A percentile compares a stretch with the other conserved stretches of the same genome.
Evolutionary conservation across 2,329 filamentous ascomycete species (phyloP).

Genomic region (Xylaria sp.): DNA sequence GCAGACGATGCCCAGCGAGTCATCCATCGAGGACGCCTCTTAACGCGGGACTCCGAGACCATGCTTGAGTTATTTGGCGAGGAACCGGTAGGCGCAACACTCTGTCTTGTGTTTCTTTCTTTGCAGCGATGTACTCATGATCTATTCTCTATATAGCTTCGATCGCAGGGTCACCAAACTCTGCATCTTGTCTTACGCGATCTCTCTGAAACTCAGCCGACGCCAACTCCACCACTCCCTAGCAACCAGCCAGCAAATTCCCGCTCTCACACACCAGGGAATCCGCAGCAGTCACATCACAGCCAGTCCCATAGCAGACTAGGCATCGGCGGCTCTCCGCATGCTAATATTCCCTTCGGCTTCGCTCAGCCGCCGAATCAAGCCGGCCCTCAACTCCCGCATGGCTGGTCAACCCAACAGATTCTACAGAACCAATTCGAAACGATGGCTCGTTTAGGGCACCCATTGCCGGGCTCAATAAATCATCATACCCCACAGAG

Average conservation of each 20-base stretch:
- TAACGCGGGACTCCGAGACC: slow-evolving; percentile 60
- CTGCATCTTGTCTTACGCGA: slow-evolving; percentile 45
- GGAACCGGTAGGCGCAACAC: slow-evolving; percentile 51
- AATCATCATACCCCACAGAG: slow-evolving; percentile 50
- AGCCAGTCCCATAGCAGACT: slow-evolving; percentile 23
- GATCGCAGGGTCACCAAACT: slow-evolving; percentile 37
- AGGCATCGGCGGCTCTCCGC: slow-evolving; percentile 17
- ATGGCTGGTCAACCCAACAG: slow-evolving; percentile 32
- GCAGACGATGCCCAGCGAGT: slow-evolving; percentile 62
- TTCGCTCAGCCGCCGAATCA: slow-evolving; percentile 26
- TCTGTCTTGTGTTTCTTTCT: too few species aligned
- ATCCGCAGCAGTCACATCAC: slow-evolving; percentile 28
- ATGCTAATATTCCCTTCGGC: slow-evolving; percentile 33
- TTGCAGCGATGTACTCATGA: slow-evolving; percentile 16
- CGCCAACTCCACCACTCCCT: slow-evolving; percentile 23
- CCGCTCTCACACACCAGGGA: slow-evolving; percentile 22
- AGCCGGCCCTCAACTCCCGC: slow-evolving; percentile 21
- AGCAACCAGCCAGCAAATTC: slow-evolving; percentile 27
- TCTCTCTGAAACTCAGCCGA: slow-evolving; percentile 33
- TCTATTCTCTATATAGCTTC: slow-evolving; percentile 32
- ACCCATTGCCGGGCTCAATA: slow-evolving; percentile 44
- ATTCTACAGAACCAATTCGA: slow-evolving; percentile 22
- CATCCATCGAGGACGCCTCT: slow-evolving; percentile 64
- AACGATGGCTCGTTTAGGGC: slow-evolving; percentile 23
- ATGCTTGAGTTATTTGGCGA: slow-evolving; percentile 63